Percentiles rank a stretch among this genome's conserved stretches.
Evolutionary conservation across 768 basidiomycete species (phyloP).

Genomic region (Leccinum barrowsii): DNA sequence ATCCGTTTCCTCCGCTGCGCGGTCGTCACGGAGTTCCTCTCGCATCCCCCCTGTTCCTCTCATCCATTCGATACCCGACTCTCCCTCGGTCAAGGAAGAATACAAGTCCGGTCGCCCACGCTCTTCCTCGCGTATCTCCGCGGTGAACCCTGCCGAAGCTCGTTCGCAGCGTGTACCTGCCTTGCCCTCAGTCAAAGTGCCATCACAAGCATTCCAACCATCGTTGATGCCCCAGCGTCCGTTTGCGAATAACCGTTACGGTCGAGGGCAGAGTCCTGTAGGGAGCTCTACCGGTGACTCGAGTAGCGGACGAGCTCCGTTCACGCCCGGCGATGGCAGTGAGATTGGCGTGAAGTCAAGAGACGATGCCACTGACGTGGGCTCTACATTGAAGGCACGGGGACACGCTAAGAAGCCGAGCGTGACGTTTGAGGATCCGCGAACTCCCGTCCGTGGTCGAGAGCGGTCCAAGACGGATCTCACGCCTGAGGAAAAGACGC

Average conservation of each 20-base stretch:
- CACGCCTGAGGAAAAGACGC: constrained; percentile 53
- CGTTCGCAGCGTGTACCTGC: constrained; percentile 13
- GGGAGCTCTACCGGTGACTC: constrained; percentile 81
- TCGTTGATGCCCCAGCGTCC: constrained; percentile 44
- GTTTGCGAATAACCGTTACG: constrained; percentile 43
- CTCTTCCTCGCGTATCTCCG: constrained; percentile 7
- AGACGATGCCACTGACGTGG: constrained; percentile 22
- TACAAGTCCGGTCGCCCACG: constrained; percentile 13
- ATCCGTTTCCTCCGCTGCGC: constrained; percentile 23
- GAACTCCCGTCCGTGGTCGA: constrained; percentile 27
- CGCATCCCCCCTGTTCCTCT: constrained; percentile 30
- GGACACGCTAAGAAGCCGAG: constrained; percentile 53
- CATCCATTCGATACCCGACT: constrained; percentile 30
- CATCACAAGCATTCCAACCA: constrained; percentile 23
- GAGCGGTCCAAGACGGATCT: constrained; percentile 30
- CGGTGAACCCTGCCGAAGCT: constrained; percentile 6
- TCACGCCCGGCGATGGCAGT: constrained; percentile 78
- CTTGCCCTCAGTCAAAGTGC: constrained; percentile 17
- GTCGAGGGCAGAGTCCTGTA: constrained; percentile 63
- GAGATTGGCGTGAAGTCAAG: constrained; percentile 39
- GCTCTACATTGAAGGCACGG: constrained; percentile 28
- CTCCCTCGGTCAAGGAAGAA: constrained; percentile 29
- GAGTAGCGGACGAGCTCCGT: constrained; percentile 69
- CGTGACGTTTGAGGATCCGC: constrained; percentile 65
- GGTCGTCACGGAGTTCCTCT: constrained; percentile 20